Conservation (phyloP, 768 basidiomycete species). For the Trametes villosa region DNA sequence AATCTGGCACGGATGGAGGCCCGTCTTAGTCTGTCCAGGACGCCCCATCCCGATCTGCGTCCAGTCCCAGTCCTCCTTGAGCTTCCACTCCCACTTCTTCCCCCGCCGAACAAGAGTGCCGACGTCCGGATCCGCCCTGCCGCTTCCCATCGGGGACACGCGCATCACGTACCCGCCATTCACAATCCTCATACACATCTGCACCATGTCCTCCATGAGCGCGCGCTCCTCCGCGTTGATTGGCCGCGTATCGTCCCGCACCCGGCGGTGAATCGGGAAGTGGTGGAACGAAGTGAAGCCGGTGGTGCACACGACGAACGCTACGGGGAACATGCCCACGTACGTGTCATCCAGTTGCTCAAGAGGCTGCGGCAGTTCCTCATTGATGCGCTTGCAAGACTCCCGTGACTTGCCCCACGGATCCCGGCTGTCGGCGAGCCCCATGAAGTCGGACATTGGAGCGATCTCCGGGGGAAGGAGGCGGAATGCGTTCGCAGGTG, state of each 20-base stretch:
- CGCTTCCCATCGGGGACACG: not conserved
- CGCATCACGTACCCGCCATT: not conserved
- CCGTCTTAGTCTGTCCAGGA: not conserved
- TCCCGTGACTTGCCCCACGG: not conserved
- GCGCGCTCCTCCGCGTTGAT: no score
- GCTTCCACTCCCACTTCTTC: not conserved
- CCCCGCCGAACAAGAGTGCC: not conserved
- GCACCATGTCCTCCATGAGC: not conserved
- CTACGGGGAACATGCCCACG: not conserved
- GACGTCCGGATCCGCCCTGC: not conserved
- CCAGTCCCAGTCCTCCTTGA: not conserved
- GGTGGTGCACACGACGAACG: not conserved
- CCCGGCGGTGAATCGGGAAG: not conserved
- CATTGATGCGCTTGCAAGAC: no score
- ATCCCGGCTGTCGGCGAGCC: not conserved
- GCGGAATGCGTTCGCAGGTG: not conserved
- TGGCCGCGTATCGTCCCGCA: not conserved
- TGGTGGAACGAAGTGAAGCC: not conserved
- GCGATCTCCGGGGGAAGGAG: not conserved
- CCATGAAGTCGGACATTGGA: not conserved
- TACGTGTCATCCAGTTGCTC: not conserved
- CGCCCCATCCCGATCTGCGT: not conserved
- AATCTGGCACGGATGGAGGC: not conserved
- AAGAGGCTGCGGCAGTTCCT: not conserved
- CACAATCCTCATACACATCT: not conserved